Evolutionary conservation across 2,329 filamentous ascomycete species (phyloP), one percentile per base, ranked within the genome.

Genomic region (Claviceps maximensis): DNA sequence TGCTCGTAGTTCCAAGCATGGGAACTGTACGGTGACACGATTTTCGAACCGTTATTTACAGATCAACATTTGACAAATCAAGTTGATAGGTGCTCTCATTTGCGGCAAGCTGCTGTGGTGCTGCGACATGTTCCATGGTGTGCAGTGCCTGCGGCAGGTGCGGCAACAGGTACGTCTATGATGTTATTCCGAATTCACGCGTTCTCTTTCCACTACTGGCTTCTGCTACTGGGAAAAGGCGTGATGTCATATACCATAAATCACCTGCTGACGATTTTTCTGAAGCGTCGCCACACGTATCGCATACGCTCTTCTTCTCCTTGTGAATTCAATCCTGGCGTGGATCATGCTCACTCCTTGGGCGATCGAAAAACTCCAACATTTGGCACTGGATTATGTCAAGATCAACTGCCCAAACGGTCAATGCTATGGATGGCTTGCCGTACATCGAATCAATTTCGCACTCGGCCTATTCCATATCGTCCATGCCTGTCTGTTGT

Each of bases 311-410:
- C 81, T 97, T 64, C 85, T 98, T 57, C 86, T 98, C 53, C 83
- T 98, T 59, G 73, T 97, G 70, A 98, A 98, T 77, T 96, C 91
- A 55, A 95, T 97, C 58, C 69, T 97, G 50, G 91, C 93, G 38
- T 98, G 93, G 93, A 88, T 98, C 61, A 95, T 97, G 89, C 89
- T 98, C 72, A 98, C 93, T 23, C 88, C 89, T 51, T 98, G 93
- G 93, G 93, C 93, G 36, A 87, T 98, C 66, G 88, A 95, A 63
- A 97, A 97, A 68, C 77, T 98, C 6, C 84, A 97, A 70, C 82
- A 94, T 58, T 76, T 97, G 52, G 93, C 89, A 13, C 78, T 98
- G 59, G 89, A 97, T 71, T 97, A 96, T 65, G 90, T 98, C 74
- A 89, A 89, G 63, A 95, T 98, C 65, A 85, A 86, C 63, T 98